Percentiles rank a stretch among this genome's conserved stretches.
Conservation (phyloP, 2,329 filamentous ascomycete genomes). For the Penicillium sp. region DNA sequence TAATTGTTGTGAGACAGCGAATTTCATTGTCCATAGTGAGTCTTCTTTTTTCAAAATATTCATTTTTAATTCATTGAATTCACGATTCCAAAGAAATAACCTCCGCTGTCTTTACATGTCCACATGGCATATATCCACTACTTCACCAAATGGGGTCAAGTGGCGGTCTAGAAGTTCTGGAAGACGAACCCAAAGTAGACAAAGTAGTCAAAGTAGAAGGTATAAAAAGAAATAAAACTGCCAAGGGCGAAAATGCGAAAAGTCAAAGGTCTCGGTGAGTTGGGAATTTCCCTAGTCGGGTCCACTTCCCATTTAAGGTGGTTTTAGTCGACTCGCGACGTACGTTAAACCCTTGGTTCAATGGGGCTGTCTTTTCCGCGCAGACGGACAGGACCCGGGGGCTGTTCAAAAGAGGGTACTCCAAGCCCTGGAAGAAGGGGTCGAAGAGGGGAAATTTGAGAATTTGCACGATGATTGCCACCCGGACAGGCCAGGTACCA, state of each 20-base stretch:
- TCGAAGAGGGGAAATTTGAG: not conserved
- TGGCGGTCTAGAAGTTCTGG: constrained; percentile 22
- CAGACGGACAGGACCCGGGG: no score
- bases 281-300: not conserved
- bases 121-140: not conserved
- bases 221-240: no score
- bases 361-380: no score
- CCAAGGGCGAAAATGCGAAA: not conserved
- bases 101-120: not conserved
- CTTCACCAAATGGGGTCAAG: constrained; percentile 12
- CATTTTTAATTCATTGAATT: not conserved
- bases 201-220: no score
- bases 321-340: constrained; percentile 3
- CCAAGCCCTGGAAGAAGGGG: no score
- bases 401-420: not conserved
- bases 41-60: not conserved
- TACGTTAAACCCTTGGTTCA: not conserved
- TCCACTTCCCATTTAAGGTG: constrained; percentile 11
- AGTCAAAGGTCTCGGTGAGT: constrained; percentile 4
- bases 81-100: no score
- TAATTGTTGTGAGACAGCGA: constrained; percentile 12
- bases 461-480: constrained; percentile 11
- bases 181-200: constrained; percentile 5
- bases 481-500: constrained; percentile 22
- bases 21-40: constrained; percentile 10